A percentile compares a stretch with the other conserved stretches of the same genome.
phyloP scores from a whole-genome alignment of 2,329 filamentous ascomycete genomes.

The Neonectria sp. region DNA sequence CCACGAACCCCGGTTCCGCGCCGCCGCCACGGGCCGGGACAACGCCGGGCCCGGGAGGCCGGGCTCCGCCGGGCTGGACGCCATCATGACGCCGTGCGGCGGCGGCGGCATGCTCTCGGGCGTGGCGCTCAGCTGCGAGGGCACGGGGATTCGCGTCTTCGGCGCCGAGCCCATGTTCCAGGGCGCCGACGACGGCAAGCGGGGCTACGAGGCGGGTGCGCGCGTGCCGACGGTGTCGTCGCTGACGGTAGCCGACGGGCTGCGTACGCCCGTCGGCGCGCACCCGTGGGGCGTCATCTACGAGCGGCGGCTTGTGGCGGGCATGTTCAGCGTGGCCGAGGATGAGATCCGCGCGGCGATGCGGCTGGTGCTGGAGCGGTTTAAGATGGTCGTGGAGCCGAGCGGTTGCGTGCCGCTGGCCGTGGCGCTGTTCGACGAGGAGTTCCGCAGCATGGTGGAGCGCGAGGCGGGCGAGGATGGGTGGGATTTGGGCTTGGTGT shows the following conservation, averaged over 20 bases:
- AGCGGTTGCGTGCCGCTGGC: conserved; percentile 89
- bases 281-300: conserved; percentile 85
- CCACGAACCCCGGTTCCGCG: conserved; percentile 33
- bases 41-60: conserved; percentile 27
- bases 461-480: conserved; percentile 78
- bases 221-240: conserved; percentile 79
- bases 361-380: conserved; percentile 84
- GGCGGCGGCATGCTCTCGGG: conserved; percentile 92
- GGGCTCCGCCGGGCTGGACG: conserved; percentile 65
- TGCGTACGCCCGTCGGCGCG: conserved; percentile 85
- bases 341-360: conserved; percentile 85
- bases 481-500: conserved; percentile 78
- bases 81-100: conserved; percentile 86
- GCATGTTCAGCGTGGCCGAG: conserved; percentile 83
- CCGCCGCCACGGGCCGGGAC: conserved; percentile 40
- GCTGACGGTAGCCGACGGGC: conserved; percentile 89
- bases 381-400: conserved; percentile 94
- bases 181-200: conserved; percentile 86
- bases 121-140: conserved; percentile 81
- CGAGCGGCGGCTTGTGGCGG: conserved; percentile 77
- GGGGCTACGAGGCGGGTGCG: conserved; percentile 75
- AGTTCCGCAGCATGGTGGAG: conserved; percentile 81
- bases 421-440: conserved; percentile 86
- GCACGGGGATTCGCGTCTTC: conserved; percentile 83
- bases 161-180: conserved; percentile 88